These are phyloP conservation scores for Tuber aestivum DNA, from an alignment of 495 filamentous ascomycete species.

Conservation along the genomic window DNA sequence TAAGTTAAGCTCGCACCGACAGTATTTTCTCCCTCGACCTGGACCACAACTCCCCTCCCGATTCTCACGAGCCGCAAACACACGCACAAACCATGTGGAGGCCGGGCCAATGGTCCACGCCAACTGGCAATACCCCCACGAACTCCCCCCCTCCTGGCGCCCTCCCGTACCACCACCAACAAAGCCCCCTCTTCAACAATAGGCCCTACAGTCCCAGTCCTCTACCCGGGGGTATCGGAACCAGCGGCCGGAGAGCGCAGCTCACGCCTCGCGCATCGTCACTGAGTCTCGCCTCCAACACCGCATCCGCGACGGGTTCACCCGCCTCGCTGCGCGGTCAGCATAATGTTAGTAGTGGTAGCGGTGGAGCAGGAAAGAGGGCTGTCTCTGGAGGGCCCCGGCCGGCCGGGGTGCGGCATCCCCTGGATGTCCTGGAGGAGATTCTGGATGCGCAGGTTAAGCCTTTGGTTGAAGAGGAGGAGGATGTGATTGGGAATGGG, in stretches of 20 bases:
- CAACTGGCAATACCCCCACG: conserved; percentile 9
- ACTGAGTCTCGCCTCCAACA: conserved; percentile 58
- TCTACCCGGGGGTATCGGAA: conserved; percentile 16
- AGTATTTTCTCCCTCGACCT: conserved; percentile 3
- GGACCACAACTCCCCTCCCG: conserved; percentile 29
- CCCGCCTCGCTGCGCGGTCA: conserved; percentile 55
- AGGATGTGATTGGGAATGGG: conserved; percentile 9
- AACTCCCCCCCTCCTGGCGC: conserved; percentile 3
- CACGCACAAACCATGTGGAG: background rate
- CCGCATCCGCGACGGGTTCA: conserved; percentile 68
- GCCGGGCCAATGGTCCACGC: conserved; percentile 4
- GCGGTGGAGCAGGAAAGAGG: conserved; percentile 50
- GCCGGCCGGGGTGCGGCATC: conserved; percentile 57
- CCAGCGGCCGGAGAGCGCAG: conserved; percentile 16
- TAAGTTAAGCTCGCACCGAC: background rate
- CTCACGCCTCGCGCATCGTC: conserved; percentile 47
- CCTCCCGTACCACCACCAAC: background rate
- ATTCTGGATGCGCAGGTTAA: conserved; percentile 57
- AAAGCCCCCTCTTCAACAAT: background rate
- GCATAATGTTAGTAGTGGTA: conserved; percentile 50
- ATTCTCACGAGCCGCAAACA: background rate
- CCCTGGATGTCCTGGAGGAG: conserved; percentile 62
- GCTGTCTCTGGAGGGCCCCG: conserved; percentile 47
- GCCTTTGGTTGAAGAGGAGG: conserved; percentile 21
- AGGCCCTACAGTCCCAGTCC: conserved; percentile 14